Percentiles rank a stretch among this genome's conserved stretches.
phyloP scores from a whole-genome alignment of 2,329 filamentous ascomycete genomes.

The Huntiella decipiens region DNA sequence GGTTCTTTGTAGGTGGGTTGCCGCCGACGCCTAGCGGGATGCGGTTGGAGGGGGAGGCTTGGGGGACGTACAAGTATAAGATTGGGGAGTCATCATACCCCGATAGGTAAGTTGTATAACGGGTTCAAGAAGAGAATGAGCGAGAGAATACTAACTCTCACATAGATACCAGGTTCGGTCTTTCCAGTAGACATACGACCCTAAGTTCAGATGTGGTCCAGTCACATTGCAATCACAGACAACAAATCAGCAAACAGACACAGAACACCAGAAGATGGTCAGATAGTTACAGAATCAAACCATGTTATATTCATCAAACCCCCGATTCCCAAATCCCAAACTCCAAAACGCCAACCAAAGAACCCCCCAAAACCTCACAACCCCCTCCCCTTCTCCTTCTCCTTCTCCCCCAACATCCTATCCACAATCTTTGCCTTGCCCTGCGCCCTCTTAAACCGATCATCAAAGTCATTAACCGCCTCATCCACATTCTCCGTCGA shows the following conservation, averaged over 20 bases:
- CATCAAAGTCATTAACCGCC: conserved; percentile 78
- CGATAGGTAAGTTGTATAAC: conserved; percentile 36
- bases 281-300: conserved; percentile 3
- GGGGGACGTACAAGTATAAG: conserved; percentile 51
- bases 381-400: conserved; percentile 5
- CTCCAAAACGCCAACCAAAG: neutral
- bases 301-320: neutral
- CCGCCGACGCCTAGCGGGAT: conserved; percentile 72
- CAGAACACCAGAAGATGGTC: neutral
- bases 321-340: neutral
- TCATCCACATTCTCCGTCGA: conserved; percentile 73
- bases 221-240: conserved; percentile 5
- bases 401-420: conserved; percentile 34
- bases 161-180: conserved; percentile 44
- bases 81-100: conserved; percentile 51
- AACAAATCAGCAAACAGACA: neutral
- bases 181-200: conserved; percentile 28
- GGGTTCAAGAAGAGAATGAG: neutral
- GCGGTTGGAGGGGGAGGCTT: conserved; percentile 30
- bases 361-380: neutral
- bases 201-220: neutral
- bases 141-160: conserved; percentile 16
- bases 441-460: conserved; percentile 63
- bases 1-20: conserved; percentile 58
- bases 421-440: conserved; percentile 76